Evolutionary conservation across 2,329 filamentous ascomycete genomes (phyloP).

Genomic region (Ampelomyces quisqualis): DNA sequence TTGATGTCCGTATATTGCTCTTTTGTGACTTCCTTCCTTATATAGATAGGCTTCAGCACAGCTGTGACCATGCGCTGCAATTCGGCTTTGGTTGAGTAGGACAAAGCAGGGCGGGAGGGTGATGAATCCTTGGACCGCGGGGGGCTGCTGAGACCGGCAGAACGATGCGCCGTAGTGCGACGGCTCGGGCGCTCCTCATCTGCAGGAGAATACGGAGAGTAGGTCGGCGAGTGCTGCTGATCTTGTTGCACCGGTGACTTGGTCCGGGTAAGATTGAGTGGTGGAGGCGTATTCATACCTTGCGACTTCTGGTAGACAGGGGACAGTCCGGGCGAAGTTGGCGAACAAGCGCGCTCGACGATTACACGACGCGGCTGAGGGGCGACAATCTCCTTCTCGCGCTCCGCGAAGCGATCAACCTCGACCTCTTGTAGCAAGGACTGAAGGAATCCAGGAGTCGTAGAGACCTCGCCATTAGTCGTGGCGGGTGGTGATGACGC

Average conservation of each 20-base stretch:
- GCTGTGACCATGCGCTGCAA: conserved; percentile 85
- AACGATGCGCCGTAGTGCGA: conserved; percentile 31
- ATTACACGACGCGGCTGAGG: conserved; percentile 46
- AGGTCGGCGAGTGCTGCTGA: conserved; percentile 66
- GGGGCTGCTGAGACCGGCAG: conserved; percentile 43
- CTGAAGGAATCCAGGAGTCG: conserved; percentile 76
- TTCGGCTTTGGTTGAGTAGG: conserved; percentile 80
- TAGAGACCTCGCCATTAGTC: conserved; percentile 27
- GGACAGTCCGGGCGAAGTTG: conserved; percentile 67
- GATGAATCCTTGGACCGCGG: conserved; percentile 63
- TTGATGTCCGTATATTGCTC: conserved; percentile 94
- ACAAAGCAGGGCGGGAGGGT: conserved; percentile 66
- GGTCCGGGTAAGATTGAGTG: conserved; percentile 58
- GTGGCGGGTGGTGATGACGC: conserved; percentile 21
- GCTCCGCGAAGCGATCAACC: conserved; percentile 43
- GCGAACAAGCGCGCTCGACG: conserved; percentile 46
- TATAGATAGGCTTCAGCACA: conserved; percentile 80
- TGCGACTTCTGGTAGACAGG: conserved; percentile 68
- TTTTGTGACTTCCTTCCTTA: conserved; percentile 74
- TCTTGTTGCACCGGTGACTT: conserved; percentile 56
- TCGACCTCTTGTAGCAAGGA: conserved; percentile 89
- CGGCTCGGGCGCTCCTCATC: conserved; percentile 45
- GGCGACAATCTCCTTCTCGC: conserved; percentile 40
- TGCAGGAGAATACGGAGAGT: conserved; percentile 63
- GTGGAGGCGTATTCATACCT: conserved; percentile 69